phyloP scores from a whole-genome alignment of 306 rosid genomes.

The Sindora glabra region DNA sequence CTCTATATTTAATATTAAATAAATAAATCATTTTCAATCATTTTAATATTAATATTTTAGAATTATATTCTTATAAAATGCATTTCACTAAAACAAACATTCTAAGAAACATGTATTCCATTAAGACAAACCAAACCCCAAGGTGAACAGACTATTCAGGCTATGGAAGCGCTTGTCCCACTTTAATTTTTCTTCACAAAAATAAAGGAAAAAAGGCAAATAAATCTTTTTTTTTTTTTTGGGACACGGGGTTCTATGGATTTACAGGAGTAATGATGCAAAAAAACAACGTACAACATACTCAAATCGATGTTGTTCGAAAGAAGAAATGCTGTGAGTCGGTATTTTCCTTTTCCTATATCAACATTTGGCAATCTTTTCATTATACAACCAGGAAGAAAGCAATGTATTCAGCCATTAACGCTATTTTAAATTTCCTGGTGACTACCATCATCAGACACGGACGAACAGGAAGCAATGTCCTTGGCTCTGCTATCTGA shows the following conservation, averaged over 20 bases:
- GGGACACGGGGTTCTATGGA: slow-evolving; percentile 12
- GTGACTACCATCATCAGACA: neutral
- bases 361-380: slow-evolving; percentile 30
- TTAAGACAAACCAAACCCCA: too few species aligned
- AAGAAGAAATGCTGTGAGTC: slow-evolving; percentile 18
- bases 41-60: too few species aligned
- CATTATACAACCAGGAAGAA: slow-evolving; percentile 5
- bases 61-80: too few species aligned
- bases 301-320: neutral
- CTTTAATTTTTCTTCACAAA: neutral
- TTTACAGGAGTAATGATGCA: slow-evolving; percentile 22
- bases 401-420: slow-evolving; percentile 11
- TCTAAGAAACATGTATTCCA: too few species aligned
- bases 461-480: slow-evolving; percentile 26
- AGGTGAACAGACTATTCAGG: too few species aligned
- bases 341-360: slow-evolving; percentile 23
- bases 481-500: slow-evolving; percentile 54
- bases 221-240: slow-evolving; percentile 5
- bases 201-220: neutral
- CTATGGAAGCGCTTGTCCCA: neutral
- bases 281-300: slow-evolving; percentile 3
- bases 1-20: too few species aligned
- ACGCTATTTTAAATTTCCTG: slow-evolving; percentile 21
- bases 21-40: too few species aligned
- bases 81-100: too few species aligned